These are phyloP conservation scores for Eucalyptus cloeziana DNA, from an alignment of 345 rosid genomes.

Conservation along the genomic window DNA sequence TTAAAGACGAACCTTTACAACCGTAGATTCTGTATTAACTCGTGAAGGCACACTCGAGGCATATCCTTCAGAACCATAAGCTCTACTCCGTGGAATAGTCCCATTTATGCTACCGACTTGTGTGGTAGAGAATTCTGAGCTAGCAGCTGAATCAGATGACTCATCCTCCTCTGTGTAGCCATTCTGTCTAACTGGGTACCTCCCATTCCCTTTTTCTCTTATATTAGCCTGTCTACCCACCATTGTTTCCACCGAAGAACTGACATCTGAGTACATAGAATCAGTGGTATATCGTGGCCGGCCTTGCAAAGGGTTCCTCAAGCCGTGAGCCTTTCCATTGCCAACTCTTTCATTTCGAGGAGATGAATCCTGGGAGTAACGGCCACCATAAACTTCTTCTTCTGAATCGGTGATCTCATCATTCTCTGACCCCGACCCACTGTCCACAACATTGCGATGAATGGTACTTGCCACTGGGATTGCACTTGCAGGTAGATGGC, in stretches of 20 bases:
- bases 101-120: constrained; percentile 41
- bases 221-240: constrained; percentile 13
- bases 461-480: constrained; percentile 33
- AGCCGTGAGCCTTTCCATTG: constrained; percentile 14
- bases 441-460: constrained; percentile 12
- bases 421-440: constrained; percentile 50
- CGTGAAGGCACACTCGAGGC: constrained; percentile 39
- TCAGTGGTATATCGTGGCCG: constrained; percentile 30
- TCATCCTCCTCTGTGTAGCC: constrained; percentile 62
- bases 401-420: constrained; percentile 53
- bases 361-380: constrained; percentile 56
- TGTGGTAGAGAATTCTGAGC: constrained; percentile 66
- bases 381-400: constrained; percentile 35
- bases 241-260: constrained; percentile 74
- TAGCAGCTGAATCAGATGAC: constrained; percentile 67
- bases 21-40: constrained; percentile 10
- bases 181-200: constrained; percentile 24
- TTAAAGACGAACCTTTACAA: constrained; percentile 32
- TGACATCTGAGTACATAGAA: constrained; percentile 59
- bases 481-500: constrained; percentile 40
- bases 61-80: constrained; percentile 37
- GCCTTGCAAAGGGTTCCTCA: constrained; percentile 9
- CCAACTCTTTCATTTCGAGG: constrained; percentile 43
- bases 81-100: constrained; percentile 26
- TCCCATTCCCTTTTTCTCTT: constrained; percentile 19